Evolutionary conservation across 2,329 filamentous ascomycete species (phyloP).

Genomic region (Fusarium sp.): DNA sequence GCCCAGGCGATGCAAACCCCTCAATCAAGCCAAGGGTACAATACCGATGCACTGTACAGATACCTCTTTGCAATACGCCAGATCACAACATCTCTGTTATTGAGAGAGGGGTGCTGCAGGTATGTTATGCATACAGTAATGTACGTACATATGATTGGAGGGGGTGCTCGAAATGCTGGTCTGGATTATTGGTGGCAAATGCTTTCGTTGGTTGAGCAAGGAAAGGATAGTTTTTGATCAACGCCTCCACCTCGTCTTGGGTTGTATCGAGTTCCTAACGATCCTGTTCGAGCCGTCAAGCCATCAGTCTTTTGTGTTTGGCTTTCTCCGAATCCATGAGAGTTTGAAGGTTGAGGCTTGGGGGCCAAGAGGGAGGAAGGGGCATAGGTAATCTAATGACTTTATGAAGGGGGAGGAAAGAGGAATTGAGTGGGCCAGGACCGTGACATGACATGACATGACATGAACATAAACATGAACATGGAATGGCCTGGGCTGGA

Average conservation of each 20-base stretch:
- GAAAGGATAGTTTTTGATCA: conserved; percentile 18
- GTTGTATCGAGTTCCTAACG: conserved; percentile 25
- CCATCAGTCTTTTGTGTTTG: neutral
- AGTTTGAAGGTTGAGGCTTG: conserved; percentile 1
- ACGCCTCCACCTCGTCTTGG: conserved; percentile 20
- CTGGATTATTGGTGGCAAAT: conserved; percentile 29
- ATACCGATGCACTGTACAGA: neutral
- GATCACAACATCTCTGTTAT: conserved; percentile 25
- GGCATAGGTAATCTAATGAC: conserved; percentile 17
- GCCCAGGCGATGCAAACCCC: conserved; percentile 26
- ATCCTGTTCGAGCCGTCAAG: conserved; percentile 18
- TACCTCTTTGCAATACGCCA: conserved; percentile 18
- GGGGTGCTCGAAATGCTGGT: conserved; percentile 27
- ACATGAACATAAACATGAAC: neutral
- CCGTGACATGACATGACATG: neutral
- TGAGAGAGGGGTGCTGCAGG: conserved; percentile 43
- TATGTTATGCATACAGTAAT: conserved; percentile 52
- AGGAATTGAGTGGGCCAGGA: conserved; percentile 21
- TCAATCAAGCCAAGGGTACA: conserved; percentile 16
- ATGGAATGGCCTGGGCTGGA: neutral
- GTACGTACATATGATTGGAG: conserved; percentile 43
- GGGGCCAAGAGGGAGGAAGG: conserved; percentile 13
- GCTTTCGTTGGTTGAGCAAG: conserved; percentile 22
- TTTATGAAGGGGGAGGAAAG: conserved; percentile 36
- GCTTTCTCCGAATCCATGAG: neutral